A percentile compares a stretch with the other conserved stretches of the same genome.
Evolutionary conservation across 2,329 filamentous ascomycete species (phyloP).

Genomic region (Gyromitra esculenta): DNA sequence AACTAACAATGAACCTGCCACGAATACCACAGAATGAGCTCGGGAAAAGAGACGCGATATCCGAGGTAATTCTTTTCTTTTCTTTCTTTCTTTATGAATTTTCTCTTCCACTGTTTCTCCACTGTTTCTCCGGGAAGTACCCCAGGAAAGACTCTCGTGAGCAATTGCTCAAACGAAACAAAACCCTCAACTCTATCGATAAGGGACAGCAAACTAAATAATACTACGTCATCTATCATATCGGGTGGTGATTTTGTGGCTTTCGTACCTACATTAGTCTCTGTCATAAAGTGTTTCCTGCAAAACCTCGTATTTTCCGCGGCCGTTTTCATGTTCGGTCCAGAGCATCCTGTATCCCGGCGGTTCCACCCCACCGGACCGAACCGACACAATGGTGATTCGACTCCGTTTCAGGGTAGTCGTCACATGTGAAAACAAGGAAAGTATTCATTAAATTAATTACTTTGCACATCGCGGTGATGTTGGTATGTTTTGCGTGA

Average conservation of each 20-base stretch:
- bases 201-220: slow-evolving; percentile 13
- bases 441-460: neutral
- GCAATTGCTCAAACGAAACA: slow-evolving; percentile 35
- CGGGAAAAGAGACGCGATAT: slow-evolving; percentile 21
- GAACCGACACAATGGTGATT: slow-evolving; percentile 27
- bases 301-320: slow-evolving; percentile 28
- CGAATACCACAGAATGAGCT: slow-evolving; percentile 23
- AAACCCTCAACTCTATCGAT: slow-evolving; percentile 35
- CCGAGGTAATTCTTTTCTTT: slow-evolving; percentile 41
- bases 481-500: slow-evolving; percentile 1
- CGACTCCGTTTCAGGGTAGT: neutral
- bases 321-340: slow-evolving; percentile 24
- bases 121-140: slow-evolving; percentile 4
- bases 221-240: slow-evolving; percentile 37
- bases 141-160: slow-evolving; percentile 28
- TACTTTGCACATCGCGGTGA: neutral
- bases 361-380: slow-evolving; percentile 31
- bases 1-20: slow-evolving; percentile 36
- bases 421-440: slow-evolving; percentile 27
- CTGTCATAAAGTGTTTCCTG: slow-evolving; percentile 17
- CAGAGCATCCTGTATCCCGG: slow-evolving; percentile 36
- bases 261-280: slow-evolving; percentile 44
- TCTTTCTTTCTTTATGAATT: neutral
- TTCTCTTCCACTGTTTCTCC: neutral
- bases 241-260: slow-evolving; percentile 16